Base-by-base conservation (phyloP, 257 asterid species). In the Primulina eburnea region DNA sequence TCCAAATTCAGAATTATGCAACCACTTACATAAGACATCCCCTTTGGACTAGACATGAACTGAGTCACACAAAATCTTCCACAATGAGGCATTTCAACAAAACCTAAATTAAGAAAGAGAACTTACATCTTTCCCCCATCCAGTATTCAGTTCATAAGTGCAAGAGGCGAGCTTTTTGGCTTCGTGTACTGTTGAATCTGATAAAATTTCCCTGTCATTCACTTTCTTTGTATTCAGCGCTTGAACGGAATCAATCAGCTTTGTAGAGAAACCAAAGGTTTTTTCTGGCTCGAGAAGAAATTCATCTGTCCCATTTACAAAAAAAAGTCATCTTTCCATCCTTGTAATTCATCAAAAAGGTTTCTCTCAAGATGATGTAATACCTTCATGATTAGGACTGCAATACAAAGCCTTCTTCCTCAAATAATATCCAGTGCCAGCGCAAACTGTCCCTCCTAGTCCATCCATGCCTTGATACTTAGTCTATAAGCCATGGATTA, bases 391-490 rank as follows among this genome's bases (percentile, higher is more conserved):
- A 76, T 73, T 32, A 12, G 87, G 89, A 60, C 71, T 73, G 66
- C 82, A 73, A 68, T 76, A 90, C 57, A 90, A 78, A 11, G 97
- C 77, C 76, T 79, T 85, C 75, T 88, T 90, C 81, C 80, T 83
- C 79, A 90, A 33, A 73, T 80, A 90, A 77, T 90, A 90, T 8
- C 97, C 93, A 0, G 95, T 87, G 18, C 95, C 97, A 1, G 97
- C 57, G 43, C 97, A 90, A 24, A 82, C 81, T 0, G 90, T 73
- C 61, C 95, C 95, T 3, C 85, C 78, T 71, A 76, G 16, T 33
- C 97, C 97, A 72, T 90, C 97, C 97, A 90, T 90, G 26, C 97
- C 97, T 88, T 88, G 97, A 71, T 84, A 88, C 77, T 88, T 88
- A 1, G 90, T 90, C 97, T 90, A 70, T 20, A 21, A 18, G 64